Evolutionary conservation across 2,329 filamentous ascomycete species (phyloP).

Genomic region (Fusarium torreyae): DNA sequence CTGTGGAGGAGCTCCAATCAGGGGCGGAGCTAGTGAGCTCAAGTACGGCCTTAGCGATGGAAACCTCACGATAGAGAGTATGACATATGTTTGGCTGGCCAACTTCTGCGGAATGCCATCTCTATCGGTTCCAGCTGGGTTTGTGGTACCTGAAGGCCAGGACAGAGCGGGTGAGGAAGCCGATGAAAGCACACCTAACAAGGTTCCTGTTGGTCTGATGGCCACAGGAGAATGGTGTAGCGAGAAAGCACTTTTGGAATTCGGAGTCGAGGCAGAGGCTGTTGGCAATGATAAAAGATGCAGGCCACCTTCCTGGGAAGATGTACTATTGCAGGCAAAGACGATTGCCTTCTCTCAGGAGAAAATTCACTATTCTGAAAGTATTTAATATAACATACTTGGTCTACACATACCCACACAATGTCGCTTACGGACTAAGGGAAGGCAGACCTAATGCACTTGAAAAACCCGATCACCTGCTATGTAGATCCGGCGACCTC

Average conservation of each 20-base stretch:
- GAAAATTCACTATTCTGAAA: background rate
- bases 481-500: too few species aligned
- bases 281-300: conserved; percentile 46
- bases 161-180: conserved; percentile 52
- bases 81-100: conserved; percentile 67
- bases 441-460: too few species aligned
- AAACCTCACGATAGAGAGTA: conserved; percentile 61
- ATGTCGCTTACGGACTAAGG: too few species aligned
- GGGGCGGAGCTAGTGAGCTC: conserved; percentile 53
- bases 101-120: conserved; percentile 66
- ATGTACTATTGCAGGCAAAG: conserved; percentile 23
- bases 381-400: too few species aligned
- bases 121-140: conserved; percentile 62
- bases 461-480: too few species aligned
- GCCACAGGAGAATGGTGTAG: conserved; percentile 68
- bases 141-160: conserved; percentile 56
- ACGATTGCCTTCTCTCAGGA: background rate
- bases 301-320: conserved; percentile 37
- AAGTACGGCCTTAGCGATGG: conserved; percentile 62
- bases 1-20: conserved; percentile 63
- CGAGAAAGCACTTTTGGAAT: conserved; percentile 64
- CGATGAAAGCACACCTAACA: conserved; percentile 54
- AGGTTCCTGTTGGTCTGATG: conserved; percentile 69
- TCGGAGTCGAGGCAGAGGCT: conserved; percentile 63
- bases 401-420: too few species aligned